Percentiles rank a stretch among this genome's conserved stretches.
Evolutionary conservation across 2,329 filamentous ascomycete genomes (phyloP).

Genomic region (Colletotrichum phormii): DNA sequence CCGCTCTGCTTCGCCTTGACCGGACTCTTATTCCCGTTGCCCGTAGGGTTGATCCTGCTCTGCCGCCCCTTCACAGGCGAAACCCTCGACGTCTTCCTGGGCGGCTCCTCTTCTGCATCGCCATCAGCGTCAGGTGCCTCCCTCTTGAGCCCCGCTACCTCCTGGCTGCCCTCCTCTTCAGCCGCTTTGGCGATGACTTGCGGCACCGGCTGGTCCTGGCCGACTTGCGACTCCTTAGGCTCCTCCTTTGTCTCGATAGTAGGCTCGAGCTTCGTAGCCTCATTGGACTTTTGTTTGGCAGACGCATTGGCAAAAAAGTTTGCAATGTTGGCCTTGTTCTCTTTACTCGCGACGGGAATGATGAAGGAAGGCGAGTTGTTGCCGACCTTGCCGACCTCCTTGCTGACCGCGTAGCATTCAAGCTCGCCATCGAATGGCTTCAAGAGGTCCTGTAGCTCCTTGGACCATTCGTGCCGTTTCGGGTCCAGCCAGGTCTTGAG

Average conservation of each 20-base stretch:
- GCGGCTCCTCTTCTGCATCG: constrained; percentile 38
- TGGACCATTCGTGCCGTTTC: constrained; percentile 75
- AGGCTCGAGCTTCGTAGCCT: constrained; percentile 5
- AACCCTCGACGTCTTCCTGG: constrained; percentile 41
- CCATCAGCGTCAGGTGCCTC: constrained; percentile 37
- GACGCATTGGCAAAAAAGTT: constrained; percentile 80
- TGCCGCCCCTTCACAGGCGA: constrained; percentile 37
- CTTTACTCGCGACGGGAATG: constrained; percentile 82
- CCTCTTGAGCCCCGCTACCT: constrained; percentile 42
- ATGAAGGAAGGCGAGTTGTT: constrained; percentile 89
- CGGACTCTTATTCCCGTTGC: constrained; percentile 51
- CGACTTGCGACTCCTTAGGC: constrained; percentile 26
- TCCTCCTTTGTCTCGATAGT: constrained; percentile 39
- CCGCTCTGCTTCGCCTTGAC: constrained; percentile 46
- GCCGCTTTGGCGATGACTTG: constrained; percentile 35
- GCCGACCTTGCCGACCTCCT: constrained; percentile 93
- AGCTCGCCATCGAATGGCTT: constrained; percentile 83
- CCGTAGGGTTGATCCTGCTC: constrained; percentile 54
- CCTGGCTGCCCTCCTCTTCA: background rate
- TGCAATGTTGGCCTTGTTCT: constrained; percentile 93
- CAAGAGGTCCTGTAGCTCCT: constrained; percentile 82
- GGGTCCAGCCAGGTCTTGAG: constrained; percentile 86
- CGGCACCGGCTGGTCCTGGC: constrained; percentile 38
- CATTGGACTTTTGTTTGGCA: constrained; percentile 48
- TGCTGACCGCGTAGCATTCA: constrained; percentile 86